These are phyloP conservation scores for Sporothrix variecibatus DNA, from an alignment of 2,329 filamentous ascomycete genomes.

Conservation along the genomic window DNA sequence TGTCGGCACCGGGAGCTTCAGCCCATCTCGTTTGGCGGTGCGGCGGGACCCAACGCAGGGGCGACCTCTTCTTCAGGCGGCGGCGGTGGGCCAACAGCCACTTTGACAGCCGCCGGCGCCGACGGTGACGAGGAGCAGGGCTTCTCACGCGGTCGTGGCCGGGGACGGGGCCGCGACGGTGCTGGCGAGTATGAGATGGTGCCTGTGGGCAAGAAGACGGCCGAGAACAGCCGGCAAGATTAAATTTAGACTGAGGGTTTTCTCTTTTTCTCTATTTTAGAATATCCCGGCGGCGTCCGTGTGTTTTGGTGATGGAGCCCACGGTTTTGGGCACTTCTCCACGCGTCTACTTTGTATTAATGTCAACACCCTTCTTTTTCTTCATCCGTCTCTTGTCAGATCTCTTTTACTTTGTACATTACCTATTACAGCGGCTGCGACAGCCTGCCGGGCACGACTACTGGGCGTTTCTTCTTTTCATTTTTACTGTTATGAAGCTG, in stretches of 20 bases:
- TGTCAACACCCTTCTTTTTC: background rate
- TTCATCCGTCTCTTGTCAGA: background rate
- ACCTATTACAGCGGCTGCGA: background rate
- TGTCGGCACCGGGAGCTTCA: conserved; percentile 87
- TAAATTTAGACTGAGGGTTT: conserved; percentile 12
- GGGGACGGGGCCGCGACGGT: conserved; percentile 56
- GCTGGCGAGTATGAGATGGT: conserved; percentile 69
- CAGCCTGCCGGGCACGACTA: background rate
- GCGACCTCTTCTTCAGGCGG: conserved; percentile 24
- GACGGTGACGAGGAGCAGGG: conserved; percentile 51
- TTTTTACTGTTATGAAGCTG: background rate
- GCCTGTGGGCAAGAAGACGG: conserved; percentile 48
- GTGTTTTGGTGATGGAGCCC: background rate
- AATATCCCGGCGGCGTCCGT: background rate
- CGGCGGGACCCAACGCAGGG: conserved; percentile 29
- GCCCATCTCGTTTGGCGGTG: conserved; percentile 82
- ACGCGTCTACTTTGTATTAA: background rate
- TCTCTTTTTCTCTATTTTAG: background rate
- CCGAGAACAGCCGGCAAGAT: conserved; percentile 25
- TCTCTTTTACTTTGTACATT: background rate
- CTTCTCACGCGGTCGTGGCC: conserved; percentile 51
- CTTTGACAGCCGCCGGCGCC: conserved; percentile 27
- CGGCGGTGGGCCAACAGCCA: conserved; percentile 28
- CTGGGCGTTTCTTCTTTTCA: background rate
- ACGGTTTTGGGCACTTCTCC: background rate